Conservation (phyloP, 1,284 basidiomycete species). For the Mycena sp. region DNA sequence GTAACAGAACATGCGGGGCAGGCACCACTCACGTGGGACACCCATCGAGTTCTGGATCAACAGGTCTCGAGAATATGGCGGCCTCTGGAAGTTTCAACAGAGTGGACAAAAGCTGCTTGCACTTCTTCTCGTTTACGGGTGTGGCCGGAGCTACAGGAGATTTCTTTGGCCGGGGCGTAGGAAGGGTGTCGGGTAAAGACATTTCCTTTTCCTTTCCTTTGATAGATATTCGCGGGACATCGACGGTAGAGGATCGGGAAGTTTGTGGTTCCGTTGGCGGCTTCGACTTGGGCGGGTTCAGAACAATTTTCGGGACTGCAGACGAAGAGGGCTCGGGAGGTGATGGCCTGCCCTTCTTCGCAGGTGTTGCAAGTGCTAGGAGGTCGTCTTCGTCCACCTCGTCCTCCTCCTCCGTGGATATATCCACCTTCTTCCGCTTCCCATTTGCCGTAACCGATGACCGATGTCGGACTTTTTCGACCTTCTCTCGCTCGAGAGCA, state of each 20-base stretch:
- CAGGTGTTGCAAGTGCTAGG: constrained; percentile 64
- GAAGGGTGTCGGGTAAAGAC: constrained; percentile 22
- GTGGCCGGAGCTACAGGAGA: constrained; percentile 47
- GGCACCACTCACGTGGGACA: constrained; percentile 81
- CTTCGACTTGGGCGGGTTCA: constrained; percentile 51
- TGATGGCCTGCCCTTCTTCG: constrained; percentile 63
- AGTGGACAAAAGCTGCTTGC: constrained; percentile 74
- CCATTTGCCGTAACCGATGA: constrained; percentile 44
- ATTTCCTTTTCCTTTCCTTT: constrained; percentile 77
- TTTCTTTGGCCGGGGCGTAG: constrained; percentile 45
- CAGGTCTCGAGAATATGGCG: constrained; percentile 84
- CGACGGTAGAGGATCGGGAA: constrained; percentile 38
- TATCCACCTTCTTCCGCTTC: constrained; percentile 63
- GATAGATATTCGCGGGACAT: constrained; percentile 49
- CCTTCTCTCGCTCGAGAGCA: constrained; percentile 77
- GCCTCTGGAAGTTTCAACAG: constrained; percentile 78
- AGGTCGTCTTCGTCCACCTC: constrained; percentile 65
- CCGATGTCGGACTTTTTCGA: constrained; percentile 54
- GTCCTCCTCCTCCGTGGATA: constrained; percentile 38
- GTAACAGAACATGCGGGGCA: constrained; percentile 5
- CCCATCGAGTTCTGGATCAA: constrained; percentile 85
- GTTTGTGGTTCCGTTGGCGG: constrained; percentile 43
- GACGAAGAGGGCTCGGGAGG: constrained; percentile 39
- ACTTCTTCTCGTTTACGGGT: constrained; percentile 83
- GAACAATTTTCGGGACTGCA: constrained; percentile 38